These are phyloP conservation scores for Eucalyptus marginata DNA, from an alignment of 345 rosid genomes.

Conservation along the genomic window DNA sequence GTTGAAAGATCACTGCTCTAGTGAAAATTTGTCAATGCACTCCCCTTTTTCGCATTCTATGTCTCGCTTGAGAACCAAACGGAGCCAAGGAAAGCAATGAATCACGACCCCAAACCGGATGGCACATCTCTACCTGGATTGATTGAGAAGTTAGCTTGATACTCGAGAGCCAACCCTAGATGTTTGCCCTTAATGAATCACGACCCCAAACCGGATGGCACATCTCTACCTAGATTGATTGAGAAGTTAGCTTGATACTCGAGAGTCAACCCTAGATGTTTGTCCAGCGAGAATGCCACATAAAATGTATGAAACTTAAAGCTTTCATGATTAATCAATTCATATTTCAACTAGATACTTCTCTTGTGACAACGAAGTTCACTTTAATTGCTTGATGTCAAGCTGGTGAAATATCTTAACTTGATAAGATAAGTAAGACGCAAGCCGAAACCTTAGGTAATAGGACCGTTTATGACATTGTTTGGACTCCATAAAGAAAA, in stretches of 20 bases:
- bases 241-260: neutral
- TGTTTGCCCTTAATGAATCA: neutral
- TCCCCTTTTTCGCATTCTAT: neutral
- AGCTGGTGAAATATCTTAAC: neutral
- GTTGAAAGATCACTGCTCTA: too few species aligned
- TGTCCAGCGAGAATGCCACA: neutral
- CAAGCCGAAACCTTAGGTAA: neutral
- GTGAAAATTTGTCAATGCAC: too few species aligned
- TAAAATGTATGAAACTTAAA: neutral
- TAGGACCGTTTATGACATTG: too few species aligned
- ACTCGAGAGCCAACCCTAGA: too few species aligned
- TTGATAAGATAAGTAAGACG: neutral
- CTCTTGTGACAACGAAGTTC: neutral
- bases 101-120: neutral
- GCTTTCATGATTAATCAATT: neutral
- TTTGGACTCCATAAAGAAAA: neutral
- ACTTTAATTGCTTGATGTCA: neutral
- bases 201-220: neutral
- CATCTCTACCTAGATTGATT: neutral
- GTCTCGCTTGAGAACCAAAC: neutral
- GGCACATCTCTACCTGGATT: neutral
- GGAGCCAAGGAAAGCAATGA: neutral
- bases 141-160: neutral
- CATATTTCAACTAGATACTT: rapidly evolving
- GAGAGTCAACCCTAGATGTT: too few species aligned